Percentiles rank a stretch among this genome's conserved stretches.
phyloP scores from a whole-genome alignment of 345 rosid species.

The Triadica sebifera region DNA sequence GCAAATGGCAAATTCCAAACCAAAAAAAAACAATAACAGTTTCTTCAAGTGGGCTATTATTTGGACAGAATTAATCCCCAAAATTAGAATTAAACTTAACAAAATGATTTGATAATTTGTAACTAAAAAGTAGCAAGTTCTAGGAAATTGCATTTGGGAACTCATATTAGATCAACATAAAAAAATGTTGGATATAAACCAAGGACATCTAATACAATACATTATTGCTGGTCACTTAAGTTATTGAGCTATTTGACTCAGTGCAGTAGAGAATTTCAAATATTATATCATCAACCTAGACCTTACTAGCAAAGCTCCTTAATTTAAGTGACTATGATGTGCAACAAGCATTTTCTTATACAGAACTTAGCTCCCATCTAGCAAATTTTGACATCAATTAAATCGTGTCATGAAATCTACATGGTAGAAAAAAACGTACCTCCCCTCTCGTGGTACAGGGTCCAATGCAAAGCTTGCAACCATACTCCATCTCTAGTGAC shows the following conservation, averaged over 20 bases:
- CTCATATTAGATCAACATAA: background rate
- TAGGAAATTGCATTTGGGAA: background rate
- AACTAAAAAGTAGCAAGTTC: background rate
- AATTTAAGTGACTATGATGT: background rate
- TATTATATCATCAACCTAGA: background rate
- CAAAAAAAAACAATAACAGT: background rate
- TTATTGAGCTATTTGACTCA: background rate
- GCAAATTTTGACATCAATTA: background rate
- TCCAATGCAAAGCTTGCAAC: slow-evolving; percentile 65
- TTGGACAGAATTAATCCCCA: too few relatives aligned
- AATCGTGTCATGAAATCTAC: background rate
- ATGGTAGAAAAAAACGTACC: slow-evolving; percentile 38
- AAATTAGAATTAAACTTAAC: background rate
- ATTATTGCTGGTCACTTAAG: background rate
- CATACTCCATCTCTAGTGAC: slow-evolving; percentile 63
- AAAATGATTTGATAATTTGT: background rate
- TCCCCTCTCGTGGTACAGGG: slow-evolving; percentile 99
- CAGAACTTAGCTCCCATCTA: background rate
- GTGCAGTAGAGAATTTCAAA: background rate
- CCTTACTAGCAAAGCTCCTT: background rate
- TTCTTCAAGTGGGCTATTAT: too few relatives aligned
- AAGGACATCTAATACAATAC: background rate
- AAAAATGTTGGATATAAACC: background rate
- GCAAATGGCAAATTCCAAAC: background rate
- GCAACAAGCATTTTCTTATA: background rate